A percentile compares a stretch with the other conserved stretches of the same genome.
Evolutionary conservation across 208 protist genomes (phyloP).

Genomic region (Wallacemonas sp.): DNA sequence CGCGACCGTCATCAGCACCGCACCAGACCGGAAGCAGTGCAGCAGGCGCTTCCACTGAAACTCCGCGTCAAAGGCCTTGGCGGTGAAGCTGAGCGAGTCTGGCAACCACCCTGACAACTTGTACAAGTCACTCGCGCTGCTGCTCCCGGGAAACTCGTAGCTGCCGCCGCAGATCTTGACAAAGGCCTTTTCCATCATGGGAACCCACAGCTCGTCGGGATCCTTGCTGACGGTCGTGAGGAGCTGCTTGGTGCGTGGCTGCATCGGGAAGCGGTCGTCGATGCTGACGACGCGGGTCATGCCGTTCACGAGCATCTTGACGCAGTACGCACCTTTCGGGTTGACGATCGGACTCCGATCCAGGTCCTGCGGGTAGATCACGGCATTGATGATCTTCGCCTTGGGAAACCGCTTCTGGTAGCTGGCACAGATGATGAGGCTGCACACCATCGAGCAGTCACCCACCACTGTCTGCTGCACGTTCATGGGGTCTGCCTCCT

Average conservation of each 20-base stretch:
- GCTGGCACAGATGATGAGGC: constrained; percentile 70
- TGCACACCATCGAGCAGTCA: constrained; percentile 86
- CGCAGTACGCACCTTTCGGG: constrained; percentile 87
- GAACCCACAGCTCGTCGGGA: constrained; percentile 68
- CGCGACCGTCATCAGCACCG: constrained; percentile 68
- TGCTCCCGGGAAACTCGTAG: constrained; percentile 88
- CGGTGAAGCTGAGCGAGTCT: constrained; percentile 40
- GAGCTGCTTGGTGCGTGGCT: constrained; percentile 29
- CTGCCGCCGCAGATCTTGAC: constrained; percentile 86
- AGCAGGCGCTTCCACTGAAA: constrained; percentile 75
- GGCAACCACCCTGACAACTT: constrained; percentile 89
- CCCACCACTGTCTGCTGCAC: constrained; percentile 86
- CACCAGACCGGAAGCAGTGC: constrained; percentile 52
- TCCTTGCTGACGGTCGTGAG: constrained; percentile 47
- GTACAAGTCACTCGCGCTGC: constrained; percentile 84
- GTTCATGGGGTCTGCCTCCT: constrained; percentile 72
- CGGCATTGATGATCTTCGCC: constrained; percentile 79
- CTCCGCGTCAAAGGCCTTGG: constrained; percentile 56
- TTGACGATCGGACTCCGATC: constrained; percentile 77
- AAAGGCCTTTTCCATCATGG: constrained; percentile 81
- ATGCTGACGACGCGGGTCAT: constrained; percentile 86
- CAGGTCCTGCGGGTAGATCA: constrained; percentile 87
- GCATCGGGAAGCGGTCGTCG: constrained; percentile 83
- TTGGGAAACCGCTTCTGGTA: constrained; percentile 86
- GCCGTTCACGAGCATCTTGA: constrained; percentile 94